These are phyloP conservation scores for Elaeis guineensis DNA, from an alignment of 176 grass and related monocot species.

Conservation along the genomic window DNA sequence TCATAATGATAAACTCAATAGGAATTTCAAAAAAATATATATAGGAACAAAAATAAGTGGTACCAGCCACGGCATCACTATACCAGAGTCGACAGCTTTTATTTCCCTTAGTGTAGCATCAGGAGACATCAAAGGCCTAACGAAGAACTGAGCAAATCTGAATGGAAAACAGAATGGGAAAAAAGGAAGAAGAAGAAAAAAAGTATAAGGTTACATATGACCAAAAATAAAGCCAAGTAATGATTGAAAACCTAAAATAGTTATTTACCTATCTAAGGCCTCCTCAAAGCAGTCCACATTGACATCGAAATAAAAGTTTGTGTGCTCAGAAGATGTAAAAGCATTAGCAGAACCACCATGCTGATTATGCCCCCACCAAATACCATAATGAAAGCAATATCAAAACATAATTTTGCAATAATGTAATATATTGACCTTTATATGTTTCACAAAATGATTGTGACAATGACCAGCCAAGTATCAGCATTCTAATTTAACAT, in stretches of 20 bases:
- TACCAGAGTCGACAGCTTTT: constrained; percentile 98
- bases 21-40: neutral
- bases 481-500: too few species aligned
- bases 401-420: neutral
- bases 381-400: constrained; percentile 8
- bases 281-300: constrained; percentile 75
- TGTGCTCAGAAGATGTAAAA: constrained; percentile 63
- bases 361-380: constrained; percentile 36
- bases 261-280: constrained; percentile 76
- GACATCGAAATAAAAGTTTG: constrained; percentile 92
- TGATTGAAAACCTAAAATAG: constrained; percentile 2
- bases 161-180: constrained; percentile 5
- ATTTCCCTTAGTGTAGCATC: constrained; percentile 93
- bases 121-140: constrained; percentile 88
- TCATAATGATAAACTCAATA: neutral
- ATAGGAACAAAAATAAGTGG: too few species aligned
- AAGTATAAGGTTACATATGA: neutral
- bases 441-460: too few species aligned
- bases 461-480: too few species aligned
- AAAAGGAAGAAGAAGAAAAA: constrained; percentile 9
- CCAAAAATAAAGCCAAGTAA: neutral
- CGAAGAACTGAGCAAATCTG: constrained; percentile 98
- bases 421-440: too few species aligned
- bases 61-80: neutral
- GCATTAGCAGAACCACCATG: constrained; percentile 93